Base-by-base conservation (phyloP, 352 stramenopile genomes). In the Plasmopara muralis region DNA sequence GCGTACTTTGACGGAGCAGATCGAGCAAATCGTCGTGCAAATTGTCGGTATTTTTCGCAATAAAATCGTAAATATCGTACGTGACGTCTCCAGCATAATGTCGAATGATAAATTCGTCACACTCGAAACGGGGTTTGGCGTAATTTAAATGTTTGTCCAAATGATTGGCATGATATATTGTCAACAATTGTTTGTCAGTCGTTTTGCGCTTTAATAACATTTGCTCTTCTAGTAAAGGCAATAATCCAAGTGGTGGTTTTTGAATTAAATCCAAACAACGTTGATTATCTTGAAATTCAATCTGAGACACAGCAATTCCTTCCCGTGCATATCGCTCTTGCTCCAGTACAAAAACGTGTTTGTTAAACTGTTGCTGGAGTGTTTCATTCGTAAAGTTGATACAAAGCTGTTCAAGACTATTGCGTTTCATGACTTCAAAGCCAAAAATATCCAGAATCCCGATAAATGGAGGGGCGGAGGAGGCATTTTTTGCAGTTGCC, bases 381-480 rank as follows among this genome's bases (percentile, higher is more conserved):
- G 77, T 93, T 63, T 96, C 86, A 63, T 96, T 96, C 20, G 83
- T 90, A 51, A 93, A 96, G 54, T 96, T 96, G 66, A 96, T 96
- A 53, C 85, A 93, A 5, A 96, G 59, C 47, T 96, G 87, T 62
- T 96, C 86, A 9, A 96, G 68, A 34, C 75, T 92, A 66, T 96
- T 96, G 38, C 66, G 72, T 46, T 83, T 64, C 79, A 96, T 91
- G 15, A 87, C 83, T 55, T 96, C 87, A 53, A 96, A 95, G 9
- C 87, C 87, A 56, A 96, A 96, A 39, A 96, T 96, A 57, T 96
- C 87, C 13, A 96, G 65, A 25, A 96, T 93, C 9, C 84, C 86
- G 43, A 96, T 93, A 18, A 90, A 92, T 1, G 72, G 66, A 40
- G 53, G 20, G 9, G 25, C 14, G 1, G 42, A 31, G 25, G 51